These are phyloP conservation scores for Eremochloa ophiuroides DNA, from an alignment of 176 grass and related monocot genomes.

Conservation along the genomic window DNA sequence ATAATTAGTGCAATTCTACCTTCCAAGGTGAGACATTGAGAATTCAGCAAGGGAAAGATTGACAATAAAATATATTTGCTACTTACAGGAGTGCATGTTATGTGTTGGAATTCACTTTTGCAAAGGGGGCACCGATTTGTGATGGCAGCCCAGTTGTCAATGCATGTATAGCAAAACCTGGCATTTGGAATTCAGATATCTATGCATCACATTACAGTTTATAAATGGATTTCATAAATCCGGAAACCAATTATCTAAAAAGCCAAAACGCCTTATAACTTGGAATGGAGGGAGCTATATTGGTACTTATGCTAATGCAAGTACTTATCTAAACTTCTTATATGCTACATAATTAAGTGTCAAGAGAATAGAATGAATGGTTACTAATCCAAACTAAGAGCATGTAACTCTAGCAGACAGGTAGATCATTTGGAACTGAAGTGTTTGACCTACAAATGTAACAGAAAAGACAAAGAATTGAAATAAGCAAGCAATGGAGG, in stretches of 20 bases:
- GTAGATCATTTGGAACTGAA: constrained; percentile 10
- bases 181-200: constrained; percentile 11
- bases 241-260: not conserved
- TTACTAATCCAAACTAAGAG: not conserved
- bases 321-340: constrained; percentile 12
- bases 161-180: constrained; percentile 97
- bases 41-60: not conserved
- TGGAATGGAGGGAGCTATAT: not conserved
- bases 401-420: not conserved
- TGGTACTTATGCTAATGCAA: constrained; percentile 4
- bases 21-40: too few relatives aligned
- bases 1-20: too few relatives aligned
- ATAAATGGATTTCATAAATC: not conserved
- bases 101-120: constrained; percentile 73
- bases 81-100: constrained; percentile 80
- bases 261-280: not conserved
- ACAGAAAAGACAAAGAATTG: too few relatives aligned
- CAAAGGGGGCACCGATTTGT: constrained; percentile 89
- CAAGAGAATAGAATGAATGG: constrained; percentile 19
- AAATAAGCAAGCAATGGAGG: too few relatives aligned
- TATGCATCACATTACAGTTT: constrained; percentile 20
- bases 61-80: constrained; percentile 14
- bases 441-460: too few relatives aligned
- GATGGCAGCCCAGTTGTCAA: constrained; percentile 94
- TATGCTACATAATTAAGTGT: not conserved